Conservation (phyloP, 2,329 filamentous ascomycete genomes). For the Fusarium solani-melongenae region DNA sequence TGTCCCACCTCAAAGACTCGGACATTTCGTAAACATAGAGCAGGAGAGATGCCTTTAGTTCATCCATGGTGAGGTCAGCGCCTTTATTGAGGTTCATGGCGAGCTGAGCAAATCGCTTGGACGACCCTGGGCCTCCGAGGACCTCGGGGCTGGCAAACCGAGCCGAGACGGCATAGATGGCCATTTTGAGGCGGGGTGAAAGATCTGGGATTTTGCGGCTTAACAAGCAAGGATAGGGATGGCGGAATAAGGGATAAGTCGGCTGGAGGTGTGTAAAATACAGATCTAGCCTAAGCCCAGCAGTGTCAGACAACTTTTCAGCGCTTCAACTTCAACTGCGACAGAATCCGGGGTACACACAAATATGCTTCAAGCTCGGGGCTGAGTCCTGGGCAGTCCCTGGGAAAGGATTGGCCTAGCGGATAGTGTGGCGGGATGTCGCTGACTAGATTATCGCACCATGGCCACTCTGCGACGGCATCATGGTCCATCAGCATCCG, state of each 20-base stretch:
- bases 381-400: neutral
- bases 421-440: neutral
- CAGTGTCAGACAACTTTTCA: neutral
- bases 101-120: neutral
- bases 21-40: neutral
- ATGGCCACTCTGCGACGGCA: neutral
- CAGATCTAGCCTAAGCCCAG: neutral
- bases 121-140: neutral
- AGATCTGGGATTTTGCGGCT: neutral
- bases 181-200: neutral
- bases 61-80: neutral
- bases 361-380: neutral
- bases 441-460: neutral
- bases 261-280: neutral
- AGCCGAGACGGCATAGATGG: neutral
- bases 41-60: neutral
- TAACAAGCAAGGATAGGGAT: neutral
- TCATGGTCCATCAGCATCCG: neutral
- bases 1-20: neutral
- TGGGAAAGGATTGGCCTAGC: neutral
- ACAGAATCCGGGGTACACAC: neutral
- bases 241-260: neutral
- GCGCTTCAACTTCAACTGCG: neutral
- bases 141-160: neutral
- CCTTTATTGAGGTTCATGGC: neutral